Evolutionary conservation across 2,329 filamentous ascomycete genomes (phyloP), one percentile per base, ranked within the genome.

Genomic region (Pyricularia pennisetigena): DNA sequence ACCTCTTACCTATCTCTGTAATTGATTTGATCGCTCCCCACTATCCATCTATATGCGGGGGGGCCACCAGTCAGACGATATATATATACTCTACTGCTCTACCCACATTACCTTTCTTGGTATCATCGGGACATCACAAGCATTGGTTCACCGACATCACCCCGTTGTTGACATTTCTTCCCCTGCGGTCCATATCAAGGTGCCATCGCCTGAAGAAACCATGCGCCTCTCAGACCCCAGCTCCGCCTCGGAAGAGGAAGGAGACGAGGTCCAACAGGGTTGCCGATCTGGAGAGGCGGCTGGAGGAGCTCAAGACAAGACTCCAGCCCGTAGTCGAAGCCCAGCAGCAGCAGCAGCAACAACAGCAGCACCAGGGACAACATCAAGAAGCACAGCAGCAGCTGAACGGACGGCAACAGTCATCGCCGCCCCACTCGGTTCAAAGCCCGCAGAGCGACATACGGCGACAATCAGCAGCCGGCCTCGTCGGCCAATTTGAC

Each of bases 201-300:
- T 85, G 82, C 69, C 76, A 82, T 69, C 80, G 82, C 14, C 77
- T 85, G 4, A 74, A 76, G 68, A 85, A 84, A 71, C 72, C 79
- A 67, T 85, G 82, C 74, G 75, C 79, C 59, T 79, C 78, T 5
- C 82, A 83, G 70, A 80, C 75, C 59, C 81, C 82, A 64, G 82
- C 82, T 16, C 81, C 82, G 66, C 80, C 82, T 2, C 79, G 82
- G 63, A 76, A 78, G 66, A 82, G 82, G 72, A 83, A 81, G 73
- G 76, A 78, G 24, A 78, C 79, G 61, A 83, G 81, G 74, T 76
- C 81, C 20, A 84, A 81, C 23, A 77, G 82, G 64, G 82, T 85
- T 59, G 79, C 82, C 23, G 82, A 84, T 74, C 77, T 85, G 12
- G 82, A 85, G 74, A 81, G 80, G 73, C 78, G 82, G 0, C 77